These are phyloP conservation scores for Apophysomyces trapeziformis DNA, from an alignment of 371 early-diverging fungal species.

Conservation along the genomic window DNA sequence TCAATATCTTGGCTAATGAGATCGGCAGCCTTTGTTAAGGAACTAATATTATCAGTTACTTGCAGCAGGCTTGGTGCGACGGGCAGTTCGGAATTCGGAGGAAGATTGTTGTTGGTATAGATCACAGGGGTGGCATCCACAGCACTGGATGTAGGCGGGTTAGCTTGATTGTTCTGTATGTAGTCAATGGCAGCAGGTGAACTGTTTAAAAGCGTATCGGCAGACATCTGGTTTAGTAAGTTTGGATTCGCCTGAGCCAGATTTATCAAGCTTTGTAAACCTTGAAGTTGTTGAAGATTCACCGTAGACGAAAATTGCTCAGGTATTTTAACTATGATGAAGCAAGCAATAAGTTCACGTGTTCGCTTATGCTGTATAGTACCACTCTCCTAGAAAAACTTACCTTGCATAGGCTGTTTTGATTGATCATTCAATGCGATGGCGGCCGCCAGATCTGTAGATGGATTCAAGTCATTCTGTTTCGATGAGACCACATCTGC, in stretches of 20 bases:
- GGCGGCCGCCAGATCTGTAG: constrained; percentile 24
- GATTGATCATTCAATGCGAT: constrained; percentile 33
- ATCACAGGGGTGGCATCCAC: background rate
- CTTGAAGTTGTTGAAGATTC: constrained; percentile 14
- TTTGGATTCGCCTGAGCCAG: constrained; percentile 40
- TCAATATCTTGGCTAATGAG: constrained; percentile 44
- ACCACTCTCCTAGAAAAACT: background rate
- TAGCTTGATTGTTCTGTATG: background rate
- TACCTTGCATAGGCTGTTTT: constrained; percentile 13
- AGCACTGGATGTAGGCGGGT: background rate
- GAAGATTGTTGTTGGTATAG: constrained; percentile 4
- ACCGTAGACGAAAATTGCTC: constrained; percentile 11
- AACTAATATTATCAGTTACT: constrained; percentile 28
- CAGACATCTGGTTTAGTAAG: constrained; percentile 29
- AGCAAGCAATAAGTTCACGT: background rate
- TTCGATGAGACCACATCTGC: background rate
- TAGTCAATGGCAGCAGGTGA: background rate
- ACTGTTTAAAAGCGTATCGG: constrained; percentile 11
- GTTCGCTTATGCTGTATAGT: too few species aligned
- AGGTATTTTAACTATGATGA: background rate
- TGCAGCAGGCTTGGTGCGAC: constrained; percentile 16
- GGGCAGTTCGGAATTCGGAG: background rate
- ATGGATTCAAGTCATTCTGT: background rate
- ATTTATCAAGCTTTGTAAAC: constrained; percentile 28
- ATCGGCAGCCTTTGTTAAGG: constrained; percentile 31